Evolutionary conservation across 2,329 filamentous ascomycete genomes (phyloP).

Genomic region (Metarhizium sp.): DNA sequence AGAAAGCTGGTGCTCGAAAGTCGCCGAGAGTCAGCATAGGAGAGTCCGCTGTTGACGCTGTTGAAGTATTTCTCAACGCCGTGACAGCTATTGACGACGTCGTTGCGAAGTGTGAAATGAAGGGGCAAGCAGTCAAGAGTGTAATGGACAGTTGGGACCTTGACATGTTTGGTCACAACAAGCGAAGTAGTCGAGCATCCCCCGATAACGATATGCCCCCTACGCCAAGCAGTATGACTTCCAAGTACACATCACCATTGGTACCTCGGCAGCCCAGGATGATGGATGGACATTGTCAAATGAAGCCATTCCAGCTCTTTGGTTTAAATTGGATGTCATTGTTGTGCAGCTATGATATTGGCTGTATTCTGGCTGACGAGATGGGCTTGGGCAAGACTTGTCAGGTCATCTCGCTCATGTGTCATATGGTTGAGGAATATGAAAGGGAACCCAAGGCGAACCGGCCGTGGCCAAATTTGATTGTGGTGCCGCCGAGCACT

Average conservation of each 20-base stretch:
- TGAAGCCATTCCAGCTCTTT: slow-evolving; percentile 92
- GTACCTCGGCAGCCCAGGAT: slow-evolving; percentile 57
- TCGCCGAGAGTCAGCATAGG: slow-evolving; percentile 39
- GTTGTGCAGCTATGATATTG: slow-evolving; percentile 68
- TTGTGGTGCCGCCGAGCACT: slow-evolving; percentile 88
- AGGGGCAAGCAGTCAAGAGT: slow-evolving; percentile 49
- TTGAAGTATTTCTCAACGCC: slow-evolving; percentile 65
- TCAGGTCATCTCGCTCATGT: slow-evolving; percentile 87
- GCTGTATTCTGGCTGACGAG: slow-evolving; percentile 90
- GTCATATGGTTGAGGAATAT: slow-evolving; percentile 65
- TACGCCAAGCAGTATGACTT: slow-evolving; percentile 30
- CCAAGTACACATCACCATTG: slow-evolving; percentile 30
- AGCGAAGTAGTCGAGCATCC: slow-evolving; percentile 19
- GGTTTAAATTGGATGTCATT: slow-evolving; percentile 91
- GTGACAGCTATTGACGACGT: slow-evolving; percentile 79
- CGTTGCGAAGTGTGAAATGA: slow-evolving; percentile 63
- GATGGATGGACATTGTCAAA: slow-evolving; percentile 65
- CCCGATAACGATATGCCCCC: slow-evolving; percentile 28
- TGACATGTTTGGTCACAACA: slow-evolving; percentile 34
- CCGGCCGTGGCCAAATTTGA: slow-evolving; percentile 61
- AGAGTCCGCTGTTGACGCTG: slow-evolving; percentile 39
- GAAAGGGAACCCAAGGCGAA: slow-evolving; percentile 16
- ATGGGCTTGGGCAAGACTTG: slow-evolving; percentile 97
- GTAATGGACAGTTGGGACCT: slow-evolving; percentile 40
- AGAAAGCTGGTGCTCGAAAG: slow-evolving; percentile 37